Base-by-base conservation (phyloP, 352 stramenopile genomes). In the Phytophthora vignae region DNA sequence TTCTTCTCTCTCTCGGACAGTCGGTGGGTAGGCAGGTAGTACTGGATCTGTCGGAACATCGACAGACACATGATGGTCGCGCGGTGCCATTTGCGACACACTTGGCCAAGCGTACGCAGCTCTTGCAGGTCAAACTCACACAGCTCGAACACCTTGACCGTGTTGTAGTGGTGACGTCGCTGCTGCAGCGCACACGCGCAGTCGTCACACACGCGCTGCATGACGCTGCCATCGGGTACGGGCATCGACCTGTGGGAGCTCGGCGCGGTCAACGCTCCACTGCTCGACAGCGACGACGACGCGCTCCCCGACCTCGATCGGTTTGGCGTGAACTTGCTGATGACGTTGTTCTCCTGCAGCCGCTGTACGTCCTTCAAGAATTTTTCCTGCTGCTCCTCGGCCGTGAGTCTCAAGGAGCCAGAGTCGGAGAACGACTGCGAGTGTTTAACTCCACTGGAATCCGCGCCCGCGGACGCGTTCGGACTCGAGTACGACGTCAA, bases 31-130 rank as follows among this genome's bases (percentile, higher is more conserved):
- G 89, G 89, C 25, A 96, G 60, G 67, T 94, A 95, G 48, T 96
- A 96, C 67, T 96, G 89, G 64, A 96, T 94, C 78, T 96, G 88
- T 29, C 88, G 88, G 42, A 96, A 94, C 83, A 89, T 94, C 15
- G 88, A 96, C n/a, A 96, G 70, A 25, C 88, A 93, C 88, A 96
- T 96, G 76, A 96, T 93, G 31, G 81, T 93, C 25, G 88, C 88
- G 60, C 88, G 88, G 56, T 96, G 88, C 88, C 88, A 96, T 63
- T 94, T 94, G 55, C 88, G 87, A 60, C 88, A 96, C 36, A 96
- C 88, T 66, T 94, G 88, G 0, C 88, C 88, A 15, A 96, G 65
- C 3, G 76, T 83, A 10, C 88, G 85, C 31, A 96, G 74, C 57
- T 94, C 85, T 56, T 90, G 81, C 52, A 96, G 67, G 55, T 96